A percentile compares a stretch with the other conserved stretches of the same genome.
These are phyloP conservation scores for Paraphysoderma sedebokerense DNA, from an alignment of 371 early-diverging fungal genomes.

Conservation along the genomic window DNA sequence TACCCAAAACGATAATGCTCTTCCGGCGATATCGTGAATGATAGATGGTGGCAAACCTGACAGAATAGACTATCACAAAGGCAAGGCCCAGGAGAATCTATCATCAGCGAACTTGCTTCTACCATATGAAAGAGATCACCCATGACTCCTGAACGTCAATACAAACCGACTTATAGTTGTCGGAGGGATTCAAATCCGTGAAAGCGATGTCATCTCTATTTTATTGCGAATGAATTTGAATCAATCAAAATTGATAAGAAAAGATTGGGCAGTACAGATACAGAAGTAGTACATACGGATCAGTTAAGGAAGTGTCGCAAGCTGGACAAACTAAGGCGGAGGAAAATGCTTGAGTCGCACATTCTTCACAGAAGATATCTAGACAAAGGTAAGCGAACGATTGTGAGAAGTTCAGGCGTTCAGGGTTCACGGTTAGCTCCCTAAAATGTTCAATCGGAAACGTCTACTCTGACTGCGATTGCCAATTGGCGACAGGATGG, in stretches of 20 bases:
- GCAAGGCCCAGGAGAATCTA: neutral
- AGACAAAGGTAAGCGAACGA: neutral
- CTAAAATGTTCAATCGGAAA: neutral
- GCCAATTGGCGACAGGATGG: neutral
- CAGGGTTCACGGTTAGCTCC: too few relatives aligned
- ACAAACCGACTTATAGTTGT: conserved; percentile 47
- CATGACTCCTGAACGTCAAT: neutral
- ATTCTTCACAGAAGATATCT: conserved; percentile 63
- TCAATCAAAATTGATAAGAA: neutral
- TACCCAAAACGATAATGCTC: conserved; percentile 55
- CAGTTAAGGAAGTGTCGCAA: conserved; percentile 40
- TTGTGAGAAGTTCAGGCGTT: too few relatives aligned
- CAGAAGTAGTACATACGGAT: conserved; percentile 21
- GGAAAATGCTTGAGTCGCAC: conserved; percentile 38
- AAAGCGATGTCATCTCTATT: conserved; percentile 47
- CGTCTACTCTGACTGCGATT: too few relatives aligned
- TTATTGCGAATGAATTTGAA: neutral
- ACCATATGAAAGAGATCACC: conserved; percentile 9
- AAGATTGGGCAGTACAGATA: too few relatives aligned
- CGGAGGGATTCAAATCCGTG: conserved; percentile 46
- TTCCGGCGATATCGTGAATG: conserved; percentile 53
- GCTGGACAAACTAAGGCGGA: conserved; percentile 51
- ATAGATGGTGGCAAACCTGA: conserved; percentile 53
- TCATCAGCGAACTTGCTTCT: conserved; percentile 50
- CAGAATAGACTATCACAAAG: conserved; percentile 33